Conservation (phyloP, 2,329 filamentous ascomycete genomes). For the Mariannaea sp. region DNA sequence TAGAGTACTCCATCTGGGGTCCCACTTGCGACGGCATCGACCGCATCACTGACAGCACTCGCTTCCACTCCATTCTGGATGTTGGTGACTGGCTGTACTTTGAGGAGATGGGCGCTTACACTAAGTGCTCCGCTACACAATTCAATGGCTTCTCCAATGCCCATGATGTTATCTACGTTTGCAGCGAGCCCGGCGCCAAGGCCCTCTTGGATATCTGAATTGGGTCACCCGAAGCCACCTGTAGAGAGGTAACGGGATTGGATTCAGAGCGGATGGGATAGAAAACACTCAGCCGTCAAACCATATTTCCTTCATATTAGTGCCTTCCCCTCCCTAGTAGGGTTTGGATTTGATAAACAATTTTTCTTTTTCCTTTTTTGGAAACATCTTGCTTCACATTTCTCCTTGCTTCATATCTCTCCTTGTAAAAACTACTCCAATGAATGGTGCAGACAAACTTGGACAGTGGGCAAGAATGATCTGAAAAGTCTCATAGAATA, state of each 20-base stretch:
- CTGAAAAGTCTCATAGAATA: no score
- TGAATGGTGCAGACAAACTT: no score
- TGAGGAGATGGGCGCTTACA: constrained; percentile 98
- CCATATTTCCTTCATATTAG: constrained; percentile 28
- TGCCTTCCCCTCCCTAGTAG: constrained; percentile 8
- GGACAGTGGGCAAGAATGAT: no score
- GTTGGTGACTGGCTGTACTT: constrained; percentile 99
- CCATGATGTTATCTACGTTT: constrained; percentile 93
- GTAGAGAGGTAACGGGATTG: no score
- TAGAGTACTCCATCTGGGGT: constrained; percentile 96
- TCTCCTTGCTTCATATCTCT: background rate
- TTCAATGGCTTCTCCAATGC: constrained; percentile 97
- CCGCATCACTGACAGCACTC: constrained; percentile 82
- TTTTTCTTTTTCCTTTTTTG: constrained; percentile 20
- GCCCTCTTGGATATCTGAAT: constrained; percentile 61
- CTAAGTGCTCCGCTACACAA: constrained; percentile 93
- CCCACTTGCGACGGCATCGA: constrained; percentile 98
- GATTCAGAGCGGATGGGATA: background rate
- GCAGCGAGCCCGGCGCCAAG: constrained; percentile 85
- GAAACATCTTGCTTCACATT: background rate
- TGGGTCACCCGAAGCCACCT: background rate
- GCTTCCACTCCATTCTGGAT: constrained; percentile 76
- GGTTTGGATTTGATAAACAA: constrained; percentile 20
- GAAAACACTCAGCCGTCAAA: background rate
- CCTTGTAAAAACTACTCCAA: no score